Evolutionary conservation across 306 rosid species (phyloP), one percentile per base, ranked within the genome.

Genomic region (Cucurbita moschata): DNA sequence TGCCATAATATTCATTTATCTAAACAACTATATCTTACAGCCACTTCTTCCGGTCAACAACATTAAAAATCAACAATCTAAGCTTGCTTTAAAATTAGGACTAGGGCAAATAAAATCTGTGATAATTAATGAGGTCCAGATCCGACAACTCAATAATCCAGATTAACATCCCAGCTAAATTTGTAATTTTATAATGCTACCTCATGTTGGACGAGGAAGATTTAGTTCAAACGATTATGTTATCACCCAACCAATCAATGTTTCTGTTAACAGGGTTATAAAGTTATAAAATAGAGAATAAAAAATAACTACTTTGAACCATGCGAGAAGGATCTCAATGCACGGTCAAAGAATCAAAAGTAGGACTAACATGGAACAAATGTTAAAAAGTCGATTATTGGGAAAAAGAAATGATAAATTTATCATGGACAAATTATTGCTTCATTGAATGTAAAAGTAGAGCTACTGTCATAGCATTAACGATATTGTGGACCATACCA

Each of bases 401-500:
- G 15, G 58, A 30, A 12, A 46, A 47, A 69, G 51, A 63, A 63
- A 26, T 46, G 15, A 47, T 23, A 11, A 69, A 47, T 15, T 69
- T 69, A 50, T 8, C 23, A 15, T 26, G 58, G 23, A 69, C 23
- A 46, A 49, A 69, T 14, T 8, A 69, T 69, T 69, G 23, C 40
- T 49, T 14, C 58, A 26, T 49, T 49, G 0, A 50, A 26, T 37
- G 30, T 13, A 50, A 69, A 69, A 26, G 26, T 15, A 69, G 58
- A 49, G 49, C 56, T 12, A 23, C 58, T 69, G 4, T 30, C 51
- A 65, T 26, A 38, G 71, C 54, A 77, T 30, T 18, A 67, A 52
- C 21, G 82, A 62, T 69, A 43, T 30, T 50, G 72, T 68, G 64
- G 66, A 51, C 47, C 87, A 79, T 90, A 94, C 98, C 97, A 56